A percentile compares a stretch with the other conserved stretches of the same genome.
Conservation (phyloP, 2,329 filamentous ascomycete genomes). For the Neoascochyta sp. region DNA sequence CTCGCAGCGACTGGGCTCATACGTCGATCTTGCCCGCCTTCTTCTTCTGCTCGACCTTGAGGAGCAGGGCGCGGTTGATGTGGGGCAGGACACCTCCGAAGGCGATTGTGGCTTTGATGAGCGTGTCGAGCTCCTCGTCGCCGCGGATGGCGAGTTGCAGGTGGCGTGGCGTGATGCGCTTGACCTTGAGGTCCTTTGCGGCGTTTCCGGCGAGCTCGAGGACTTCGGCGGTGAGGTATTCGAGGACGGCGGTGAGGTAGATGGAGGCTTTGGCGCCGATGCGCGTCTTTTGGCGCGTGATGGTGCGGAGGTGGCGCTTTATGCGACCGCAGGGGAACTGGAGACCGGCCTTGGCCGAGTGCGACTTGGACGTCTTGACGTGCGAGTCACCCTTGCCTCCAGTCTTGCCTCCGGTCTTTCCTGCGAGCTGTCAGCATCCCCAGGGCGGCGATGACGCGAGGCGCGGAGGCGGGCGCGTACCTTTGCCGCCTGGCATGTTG, state of each 20-base stretch:
- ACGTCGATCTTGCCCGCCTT: constrained; percentile 84
- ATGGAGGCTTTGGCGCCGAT: constrained; percentile 98
- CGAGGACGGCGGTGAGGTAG: constrained; percentile 95
- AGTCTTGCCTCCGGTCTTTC: constrained; percentile 75
- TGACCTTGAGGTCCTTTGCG: constrained; percentile 99
- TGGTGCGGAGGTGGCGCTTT: constrained; percentile 99
- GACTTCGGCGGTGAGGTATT: constrained; percentile 97
- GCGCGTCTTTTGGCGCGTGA: constrained; percentile 99
- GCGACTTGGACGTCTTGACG: constrained; percentile 88
- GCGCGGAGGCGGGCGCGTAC: constrained; percentile 57
- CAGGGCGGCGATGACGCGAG: constrained; percentile 16
- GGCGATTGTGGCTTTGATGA: constrained; percentile 96
- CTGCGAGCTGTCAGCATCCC: constrained; percentile 34
- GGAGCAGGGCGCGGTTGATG: constrained; percentile 93
- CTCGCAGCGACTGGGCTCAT: constrained; percentile 1
- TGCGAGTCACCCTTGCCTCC: constrained; percentile 72
- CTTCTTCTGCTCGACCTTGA: constrained; percentile 98
- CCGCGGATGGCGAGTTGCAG: constrained; percentile 96
- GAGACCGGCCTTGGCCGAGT: constrained; percentile 90
- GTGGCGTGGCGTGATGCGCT: constrained; percentile 98
- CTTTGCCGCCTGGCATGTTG: constrained; percentile 81
- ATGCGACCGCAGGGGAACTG: constrained; percentile 99
- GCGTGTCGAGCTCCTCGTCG: constrained; percentile 95
- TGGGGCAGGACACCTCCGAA: constrained; percentile 97
- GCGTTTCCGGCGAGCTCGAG: constrained; percentile 97